A percentile compares a stretch with the other conserved stretches of the same genome.
Conservation (phyloP, 176 grass and related monocot species). For the Elymus sibiricus region DNA sequence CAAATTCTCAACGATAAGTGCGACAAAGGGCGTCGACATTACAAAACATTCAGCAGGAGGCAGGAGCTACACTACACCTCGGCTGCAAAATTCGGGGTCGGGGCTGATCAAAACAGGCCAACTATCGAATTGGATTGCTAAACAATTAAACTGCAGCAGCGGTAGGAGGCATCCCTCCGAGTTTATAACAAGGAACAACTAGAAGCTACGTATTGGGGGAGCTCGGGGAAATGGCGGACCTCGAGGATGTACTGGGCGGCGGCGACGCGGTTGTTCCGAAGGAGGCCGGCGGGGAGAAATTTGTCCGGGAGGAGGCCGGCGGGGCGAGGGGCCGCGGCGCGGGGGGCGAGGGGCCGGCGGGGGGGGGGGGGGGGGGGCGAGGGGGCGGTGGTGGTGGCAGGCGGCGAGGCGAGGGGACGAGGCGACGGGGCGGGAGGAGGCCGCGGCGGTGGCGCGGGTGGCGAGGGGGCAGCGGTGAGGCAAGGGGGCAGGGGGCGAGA, state of each 20-base stretch:
- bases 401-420: too few relatives aligned
- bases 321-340: too few relatives aligned
- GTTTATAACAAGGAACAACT: neutral
- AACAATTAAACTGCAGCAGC: neutral
- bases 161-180: neutral
- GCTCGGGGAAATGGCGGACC: slow-evolving; percentile 18
- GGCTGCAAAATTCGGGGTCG: neutral
- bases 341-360: too few relatives aligned
- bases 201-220: neutral
- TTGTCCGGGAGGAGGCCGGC: too few relatives aligned
- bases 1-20: neutral
- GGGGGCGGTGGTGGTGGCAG: too few relatives aligned
- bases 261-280: slow-evolving; percentile 92
- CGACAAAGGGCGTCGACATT: neutral
- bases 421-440: too few relatives aligned
- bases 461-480: too few relatives aligned
- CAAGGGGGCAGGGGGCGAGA: too few relatives aligned
- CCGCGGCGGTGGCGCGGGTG: too few relatives aligned
- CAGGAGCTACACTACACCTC: neutral
- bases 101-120: neutral
- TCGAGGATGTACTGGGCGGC: slow-evolving; percentile 92
- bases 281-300: too few relatives aligned
- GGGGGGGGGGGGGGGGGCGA: too few relatives aligned
- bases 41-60: neutral
- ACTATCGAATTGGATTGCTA: neutral